Evolutionary conservation across 257 asterid genomes (phyloP), one percentile per base, ranked within the genome.

Genomic region (Primulina eburnea): DNA sequence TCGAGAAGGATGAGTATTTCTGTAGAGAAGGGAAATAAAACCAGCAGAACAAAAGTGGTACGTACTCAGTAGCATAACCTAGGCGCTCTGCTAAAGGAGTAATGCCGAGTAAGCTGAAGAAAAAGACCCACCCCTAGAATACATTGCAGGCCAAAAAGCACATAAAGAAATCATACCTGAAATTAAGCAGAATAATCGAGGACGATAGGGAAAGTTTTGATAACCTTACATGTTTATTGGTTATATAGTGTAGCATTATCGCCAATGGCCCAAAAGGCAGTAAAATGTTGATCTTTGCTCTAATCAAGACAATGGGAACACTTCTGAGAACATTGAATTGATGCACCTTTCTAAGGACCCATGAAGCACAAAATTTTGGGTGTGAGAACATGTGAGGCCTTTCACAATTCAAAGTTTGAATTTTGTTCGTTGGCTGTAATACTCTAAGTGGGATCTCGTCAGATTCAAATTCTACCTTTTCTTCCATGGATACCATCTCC

Each of bases 41-140:
- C 53, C 9, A 43, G 53, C 53, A 43, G 53, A 43, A n/a, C 53
- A 43, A 43, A 11, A 43, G n/a, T 12, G n/a, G 5, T 11, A 43
- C 53, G 12, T 90, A 90, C 96, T 90, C 95, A 69, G 95, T 88
- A 65, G 85, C 86, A 92, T 90, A 90, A 72, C 96, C 96, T 82
- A 90, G 79, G 20, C 95, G 91, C 76, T 90, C 96, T 10, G 92
- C 96, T 81, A 88, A 71, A 4, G 96, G 95, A 70, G 86, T 82
- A 82, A 84, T 90, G 63, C 95, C 96, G 10, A 88, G 61, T 70
- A 90, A 85, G 81, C 92, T 83, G 69, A 86, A 63, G 58, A 84
- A 65, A 82, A 90, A 90, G 69, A 86, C 88, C 96, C 92, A 86
- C 10, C 92, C 91, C 92, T 90, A 84, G 65, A 80, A 77, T 60